These are phyloP conservation scores for Lachancea nothofagi DNA, from an alignment of 805 yeast species.

Conservation along the genomic window DNA sequence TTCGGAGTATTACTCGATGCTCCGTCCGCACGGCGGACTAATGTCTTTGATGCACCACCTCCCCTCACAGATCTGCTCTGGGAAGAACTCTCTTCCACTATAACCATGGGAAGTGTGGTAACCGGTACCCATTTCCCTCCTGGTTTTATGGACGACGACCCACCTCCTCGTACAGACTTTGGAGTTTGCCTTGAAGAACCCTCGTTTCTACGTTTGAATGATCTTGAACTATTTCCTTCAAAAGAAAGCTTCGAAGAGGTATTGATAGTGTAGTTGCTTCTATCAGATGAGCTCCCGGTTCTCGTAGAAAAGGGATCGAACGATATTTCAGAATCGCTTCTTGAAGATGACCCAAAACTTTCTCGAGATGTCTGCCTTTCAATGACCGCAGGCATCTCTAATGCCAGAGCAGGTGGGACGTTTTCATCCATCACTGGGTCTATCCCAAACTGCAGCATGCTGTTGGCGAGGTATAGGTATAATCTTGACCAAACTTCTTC, in stretches of 20 bases:
- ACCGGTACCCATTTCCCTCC: slow-evolving; percentile 1
- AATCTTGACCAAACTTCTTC: slow-evolving; percentile 69
- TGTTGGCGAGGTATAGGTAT: slow-evolving; percentile 62
- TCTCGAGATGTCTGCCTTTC: background rate
- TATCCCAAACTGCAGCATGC: slow-evolving; percentile 47
- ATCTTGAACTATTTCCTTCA: background rate
- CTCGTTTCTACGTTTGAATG: background rate
- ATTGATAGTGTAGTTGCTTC: background rate
- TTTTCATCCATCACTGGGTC: slow-evolving; percentile 31
- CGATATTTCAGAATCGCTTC: too few relatives aligned
- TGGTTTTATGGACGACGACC: background rate
- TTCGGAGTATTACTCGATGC: background rate
- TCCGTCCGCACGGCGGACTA: background rate
- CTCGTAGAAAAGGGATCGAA: too few relatives aligned
- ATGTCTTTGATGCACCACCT: background rate
- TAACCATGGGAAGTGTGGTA: background rate
- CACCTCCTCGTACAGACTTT: slow-evolving; percentile 2
- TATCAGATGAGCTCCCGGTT: background rate
- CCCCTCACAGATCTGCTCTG: background rate
- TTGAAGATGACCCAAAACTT: too few relatives aligned
- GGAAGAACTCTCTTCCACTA: background rate
- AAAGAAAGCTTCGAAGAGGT: background rate
- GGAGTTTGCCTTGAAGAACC: background rate
- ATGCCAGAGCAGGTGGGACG: background rate
- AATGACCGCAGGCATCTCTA: background rate